Evolutionary conservation across 768 basidiomycete genomes (phyloP).

Genomic region (Pulveroboletus sp.): DNA sequence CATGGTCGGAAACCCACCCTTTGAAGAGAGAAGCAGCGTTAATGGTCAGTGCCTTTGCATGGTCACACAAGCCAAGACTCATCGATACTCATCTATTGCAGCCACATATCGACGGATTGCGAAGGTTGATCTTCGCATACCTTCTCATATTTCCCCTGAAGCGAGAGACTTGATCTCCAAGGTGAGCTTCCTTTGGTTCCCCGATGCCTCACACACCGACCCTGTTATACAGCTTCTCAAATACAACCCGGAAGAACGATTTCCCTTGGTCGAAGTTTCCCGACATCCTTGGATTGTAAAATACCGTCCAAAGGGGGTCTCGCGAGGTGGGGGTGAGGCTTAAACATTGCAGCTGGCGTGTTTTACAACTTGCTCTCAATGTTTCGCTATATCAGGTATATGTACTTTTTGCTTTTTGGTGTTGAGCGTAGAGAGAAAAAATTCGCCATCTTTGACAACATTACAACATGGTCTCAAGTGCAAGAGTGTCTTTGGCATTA

Average conservation of each 20-base stretch:
- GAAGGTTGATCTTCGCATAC: conserved; percentile 70
- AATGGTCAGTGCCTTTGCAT: conserved; percentile 50
- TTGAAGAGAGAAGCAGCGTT: conserved; percentile 80
- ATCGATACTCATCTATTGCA: conserved; percentile 32
- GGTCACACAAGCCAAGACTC: conserved; percentile 4
- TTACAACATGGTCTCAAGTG: too few relatives aligned
- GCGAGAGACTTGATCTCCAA: conserved; percentile 46
- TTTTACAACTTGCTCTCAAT: neutral
- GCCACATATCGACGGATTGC: conserved; percentile 92
- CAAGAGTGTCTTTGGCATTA: conserved; percentile 5
- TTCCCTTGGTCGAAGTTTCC: conserved; percentile 72
- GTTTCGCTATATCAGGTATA: conserved; percentile 10
- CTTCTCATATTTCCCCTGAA: conserved; percentile 39
- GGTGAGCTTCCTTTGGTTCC: conserved; percentile 22
- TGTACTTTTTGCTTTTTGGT: conserved; percentile 9
- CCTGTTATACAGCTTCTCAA: conserved; percentile 63
- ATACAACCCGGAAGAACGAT: conserved; percentile 73
- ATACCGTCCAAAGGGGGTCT: conserved; percentile 51
- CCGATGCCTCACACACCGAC: conserved; percentile 13
- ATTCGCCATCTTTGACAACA: too few relatives aligned
- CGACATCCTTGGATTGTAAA: conserved; percentile 86
- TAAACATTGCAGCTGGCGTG: conserved; percentile 2
- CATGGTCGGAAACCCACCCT: conserved; percentile 77
- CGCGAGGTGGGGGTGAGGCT: conserved; percentile 25
- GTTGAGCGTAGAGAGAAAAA: neutral